Percentiles rank a stretch among this genome's conserved stretches.
phyloP scores from a whole-genome alignment of 495 filamentous ascomycete genomes.

The Talaromyces borbonicus region DNA sequence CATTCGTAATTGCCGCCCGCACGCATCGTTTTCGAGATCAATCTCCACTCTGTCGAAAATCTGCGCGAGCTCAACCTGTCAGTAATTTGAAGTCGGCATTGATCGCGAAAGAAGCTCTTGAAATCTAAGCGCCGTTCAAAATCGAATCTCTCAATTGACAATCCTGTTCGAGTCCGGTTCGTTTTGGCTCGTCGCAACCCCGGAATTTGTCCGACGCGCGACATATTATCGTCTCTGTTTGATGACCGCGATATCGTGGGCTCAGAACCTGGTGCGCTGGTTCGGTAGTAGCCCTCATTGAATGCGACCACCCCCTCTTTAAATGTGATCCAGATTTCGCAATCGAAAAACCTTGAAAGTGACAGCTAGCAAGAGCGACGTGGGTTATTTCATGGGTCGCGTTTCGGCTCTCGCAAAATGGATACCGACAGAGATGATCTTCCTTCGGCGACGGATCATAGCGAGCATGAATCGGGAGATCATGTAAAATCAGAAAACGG shows the following conservation, averaged over 20 bases:
- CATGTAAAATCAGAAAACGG: slow-evolving; percentile 48
- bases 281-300: slow-evolving; percentile 2
- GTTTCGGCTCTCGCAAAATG: neutral
- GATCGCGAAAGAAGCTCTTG: no score
- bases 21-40: no score
- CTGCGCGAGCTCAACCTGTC: no score
- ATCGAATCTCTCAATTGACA: no score
- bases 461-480: slow-evolving; percentile 41
- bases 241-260: slow-evolving; percentile 1
- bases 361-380: neutral
- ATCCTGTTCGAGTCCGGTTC: no score
- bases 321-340: neutral
- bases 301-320: neutral
- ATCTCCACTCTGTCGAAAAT: no score
- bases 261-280: slow-evolving; percentile 5
- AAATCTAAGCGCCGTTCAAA: no score
- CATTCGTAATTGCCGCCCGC: no score
- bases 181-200: no score
- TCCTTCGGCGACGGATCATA: slow-evolving; percentile 7
- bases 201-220: slow-evolving; percentile 1
- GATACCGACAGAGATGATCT: slow-evolving; percentile 5
- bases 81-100: no score
- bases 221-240: neutral
- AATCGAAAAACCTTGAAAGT: neutral
- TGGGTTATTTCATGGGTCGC: neutral